Evolutionary conservation across 768 basidiomycete species (phyloP), one percentile per base, ranked within the genome.

Genomic region (Auricularia cornea): DNA sequence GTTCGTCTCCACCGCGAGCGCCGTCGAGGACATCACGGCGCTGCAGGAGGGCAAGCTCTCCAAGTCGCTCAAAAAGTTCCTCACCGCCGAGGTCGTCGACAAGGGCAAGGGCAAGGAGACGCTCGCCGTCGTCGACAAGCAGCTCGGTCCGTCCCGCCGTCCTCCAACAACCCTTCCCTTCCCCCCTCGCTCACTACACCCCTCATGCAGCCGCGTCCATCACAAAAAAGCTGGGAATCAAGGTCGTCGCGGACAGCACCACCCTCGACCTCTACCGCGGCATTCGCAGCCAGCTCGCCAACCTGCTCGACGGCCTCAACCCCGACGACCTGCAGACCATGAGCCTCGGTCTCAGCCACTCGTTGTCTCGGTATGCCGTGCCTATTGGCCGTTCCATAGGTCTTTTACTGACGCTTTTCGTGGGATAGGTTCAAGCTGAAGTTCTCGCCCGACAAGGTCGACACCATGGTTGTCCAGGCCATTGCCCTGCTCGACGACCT

Each of bases 401-500:
- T 16, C 20, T 28, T n/a, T 16, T 31, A n/a, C 35, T 60, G 3
- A 64, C 26, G 33, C 8, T 31, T 52, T 8, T 18, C 32, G n/a
- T 33, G n/a, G 10, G 61, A 33, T 66, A 96, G 95, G 64, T 99
- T 96, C 80, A 99, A 98, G 81, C 83, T 99, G 70, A 99, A 99
- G 78, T 98, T 99, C 77, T 98, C 97, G 8, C 96, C 97, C 6
- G 97, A 98, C 79, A 98, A 98, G 78, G 95, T 99, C 57, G 97
- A 99, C 73, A 98, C 95, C 8, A 99, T 99, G 97, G 90, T 99
- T 64, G 90, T 98, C 20, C 97, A 99, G 77, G 97, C 97, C 6
- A 98, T 99, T 71, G 96, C 95, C 6, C 82, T 99, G 30, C 83
- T 99, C 61, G 97, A 99, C 70, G 97, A 99, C 72, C 81, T 99